These are phyloP conservation scores for Botrytis cinerea DNA, from an alignment of 2,329 filamentous ascomycete species.

Conservation along the genomic window DNA sequence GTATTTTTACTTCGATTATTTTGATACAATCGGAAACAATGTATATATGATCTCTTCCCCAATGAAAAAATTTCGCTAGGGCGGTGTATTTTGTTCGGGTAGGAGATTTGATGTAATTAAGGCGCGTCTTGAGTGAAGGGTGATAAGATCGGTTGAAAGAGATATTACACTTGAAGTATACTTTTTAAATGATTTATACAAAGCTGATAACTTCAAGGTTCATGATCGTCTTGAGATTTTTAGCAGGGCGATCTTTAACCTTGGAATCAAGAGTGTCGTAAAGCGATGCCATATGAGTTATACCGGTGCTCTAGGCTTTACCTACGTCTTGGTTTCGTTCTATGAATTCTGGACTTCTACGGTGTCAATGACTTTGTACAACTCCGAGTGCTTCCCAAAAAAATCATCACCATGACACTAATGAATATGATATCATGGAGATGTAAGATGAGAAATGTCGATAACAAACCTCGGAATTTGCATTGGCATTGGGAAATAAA, in stretches of 20 bases:
- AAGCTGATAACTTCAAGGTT: too few relatives aligned
- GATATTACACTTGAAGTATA: neutral
- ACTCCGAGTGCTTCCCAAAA: too few relatives aligned
- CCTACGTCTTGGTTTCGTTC: neutral
- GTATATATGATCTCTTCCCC: rapidly evolving
- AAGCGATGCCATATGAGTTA: neutral
- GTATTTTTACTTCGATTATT: rapidly evolving
- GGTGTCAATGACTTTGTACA: too few relatives aligned
- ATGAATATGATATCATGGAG: too few relatives aligned
- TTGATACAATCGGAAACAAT: rapidly evolving
- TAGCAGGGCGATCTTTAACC: neutral
- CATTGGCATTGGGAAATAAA: rapidly evolving
- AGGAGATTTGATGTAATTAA: neutral
- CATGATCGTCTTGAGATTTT: too few relatives aligned
- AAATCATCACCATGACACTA: too few relatives aligned
- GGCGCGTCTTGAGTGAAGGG: neutral
- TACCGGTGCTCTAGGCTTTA: neutral
- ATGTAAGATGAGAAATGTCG: too few relatives aligned
- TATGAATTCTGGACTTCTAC: too few relatives aligned
- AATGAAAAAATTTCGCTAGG: neutral
- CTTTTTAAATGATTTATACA: too few relatives aligned
- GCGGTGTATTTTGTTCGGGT: neutral
- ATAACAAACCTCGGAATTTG: too few relatives aligned
- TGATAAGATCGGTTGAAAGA: neutral
- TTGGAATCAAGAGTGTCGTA: neutral